Conservation (phyloP, 352 stramenopile genomes). For the Phytophthora citrophthora region DNA sequence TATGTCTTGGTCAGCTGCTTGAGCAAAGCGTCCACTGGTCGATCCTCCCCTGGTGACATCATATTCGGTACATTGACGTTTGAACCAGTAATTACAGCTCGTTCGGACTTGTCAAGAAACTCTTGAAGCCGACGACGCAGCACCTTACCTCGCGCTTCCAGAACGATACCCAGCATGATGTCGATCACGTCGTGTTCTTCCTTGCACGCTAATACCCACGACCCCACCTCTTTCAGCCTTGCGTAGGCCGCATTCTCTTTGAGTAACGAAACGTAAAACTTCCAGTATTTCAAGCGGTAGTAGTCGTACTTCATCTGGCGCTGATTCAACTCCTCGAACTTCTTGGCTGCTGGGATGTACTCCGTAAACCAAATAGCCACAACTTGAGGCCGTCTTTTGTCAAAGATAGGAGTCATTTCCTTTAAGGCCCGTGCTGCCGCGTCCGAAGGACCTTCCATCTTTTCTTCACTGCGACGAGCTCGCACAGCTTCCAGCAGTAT, state of each 20-base stretch:
- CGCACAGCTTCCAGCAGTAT: slow-evolving; percentile 33
- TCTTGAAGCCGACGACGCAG: slow-evolving; percentile 38
- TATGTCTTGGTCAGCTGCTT: slow-evolving; percentile 75
- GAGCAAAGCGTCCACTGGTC: slow-evolving; percentile 23
- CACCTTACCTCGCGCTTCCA: slow-evolving; percentile 55
- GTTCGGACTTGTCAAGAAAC: slow-evolving; percentile 10
- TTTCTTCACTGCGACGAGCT: slow-evolving; percentile 22
- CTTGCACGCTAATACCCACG: slow-evolving; percentile 80
- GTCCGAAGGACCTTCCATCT: slow-evolving; percentile 28
- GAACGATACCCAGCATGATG: slow-evolving; percentile 66
- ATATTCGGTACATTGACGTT: neutral
- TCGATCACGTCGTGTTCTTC: slow-evolving; percentile 86
- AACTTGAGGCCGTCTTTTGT: slow-evolving; percentile 67
- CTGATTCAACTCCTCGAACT: slow-evolving; percentile 85
- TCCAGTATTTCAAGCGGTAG: slow-evolving; percentile 81
- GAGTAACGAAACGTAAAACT: slow-evolving; percentile 66
- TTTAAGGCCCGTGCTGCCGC: slow-evolving; percentile 54
- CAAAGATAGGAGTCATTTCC: slow-evolving; percentile 64
- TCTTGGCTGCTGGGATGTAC: slow-evolving; percentile 70
- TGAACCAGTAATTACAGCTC: neutral
- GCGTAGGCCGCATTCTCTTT: slow-evolving; percentile 59
- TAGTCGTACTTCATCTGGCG: slow-evolving; percentile 83
- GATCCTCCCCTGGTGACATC: neutral
- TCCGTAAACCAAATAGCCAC: slow-evolving; percentile 81
- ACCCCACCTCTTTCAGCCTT: slow-evolving; percentile 68